Evolutionary conservation across 306 rosid genomes (phyloP).

Genomic region (Acacia confusa): DNA sequence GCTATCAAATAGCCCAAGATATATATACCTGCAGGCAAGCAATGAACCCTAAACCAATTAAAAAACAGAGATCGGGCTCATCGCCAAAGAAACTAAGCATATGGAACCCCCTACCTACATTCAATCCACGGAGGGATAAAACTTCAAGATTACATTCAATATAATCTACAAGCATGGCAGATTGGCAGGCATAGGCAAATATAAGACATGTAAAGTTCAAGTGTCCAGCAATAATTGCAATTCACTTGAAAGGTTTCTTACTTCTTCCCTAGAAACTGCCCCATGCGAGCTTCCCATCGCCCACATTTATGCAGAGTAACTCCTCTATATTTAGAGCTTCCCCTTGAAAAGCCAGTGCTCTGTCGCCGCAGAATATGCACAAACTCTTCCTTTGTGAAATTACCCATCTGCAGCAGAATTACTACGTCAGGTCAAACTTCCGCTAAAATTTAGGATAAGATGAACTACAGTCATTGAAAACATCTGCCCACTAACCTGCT

Average conservation of each 20-base stretch:
- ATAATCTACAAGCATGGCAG: background rate
- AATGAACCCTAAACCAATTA: conserved; percentile 38
- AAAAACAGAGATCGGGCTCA: conserved; percentile 33
- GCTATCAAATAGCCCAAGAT: conserved; percentile 91
- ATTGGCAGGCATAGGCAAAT: background rate
- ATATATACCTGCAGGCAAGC: conserved; percentile 80
- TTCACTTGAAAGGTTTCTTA: conserved; percentile 37
- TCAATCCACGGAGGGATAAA: background rate
- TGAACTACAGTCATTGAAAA: background rate
- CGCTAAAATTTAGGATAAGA: background rate
- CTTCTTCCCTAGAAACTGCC: conserved; percentile 94
- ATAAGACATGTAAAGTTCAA: background rate
- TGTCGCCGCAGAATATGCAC: conserved; percentile 90
- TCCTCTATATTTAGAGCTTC: conserved; percentile 91
- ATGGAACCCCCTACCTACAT: background rate
- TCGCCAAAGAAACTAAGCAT: conserved; percentile 10
- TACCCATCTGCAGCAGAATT: conserved; percentile 61
- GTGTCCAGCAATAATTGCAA: conserved; percentile 7
- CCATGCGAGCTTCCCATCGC: conserved; percentile 99
- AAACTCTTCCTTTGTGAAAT: conserved; percentile 82
- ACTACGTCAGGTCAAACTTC: background rate
- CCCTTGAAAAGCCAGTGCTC: conserved; percentile 91
- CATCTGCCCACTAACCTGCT: conserved; percentile 52
- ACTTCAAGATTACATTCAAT: background rate
- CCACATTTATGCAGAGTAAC: conserved; percentile 96